Evolutionary conservation across 1,284 basidiomycete species (phyloP).

Genomic region (Somion occarium): DNA sequence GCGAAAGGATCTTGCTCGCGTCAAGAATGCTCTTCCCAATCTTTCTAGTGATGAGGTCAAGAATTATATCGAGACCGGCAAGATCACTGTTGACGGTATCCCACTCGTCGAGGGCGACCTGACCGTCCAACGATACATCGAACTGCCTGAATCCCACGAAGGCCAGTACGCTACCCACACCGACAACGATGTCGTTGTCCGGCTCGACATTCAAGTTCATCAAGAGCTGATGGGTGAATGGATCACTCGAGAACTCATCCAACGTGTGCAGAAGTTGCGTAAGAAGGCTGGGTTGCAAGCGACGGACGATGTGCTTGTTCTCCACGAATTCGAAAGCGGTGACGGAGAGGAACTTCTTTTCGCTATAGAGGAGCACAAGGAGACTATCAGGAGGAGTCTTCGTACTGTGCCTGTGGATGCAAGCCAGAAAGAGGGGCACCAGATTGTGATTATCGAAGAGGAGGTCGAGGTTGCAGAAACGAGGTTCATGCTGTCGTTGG

Average conservation of each 20-base stretch:
- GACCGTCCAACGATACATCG: slow-evolving; percentile 87
- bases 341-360: slow-evolving; percentile 60
- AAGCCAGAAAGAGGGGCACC: slow-evolving; percentile 44
- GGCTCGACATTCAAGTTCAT: slow-evolving; percentile 86
- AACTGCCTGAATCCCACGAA: slow-evolving; percentile 58
- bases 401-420: slow-evolving; percentile 67
- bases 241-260: slow-evolving; percentile 86
- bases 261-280: slow-evolving; percentile 92
- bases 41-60: slow-evolving; percentile 86
- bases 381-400: slow-evolving; percentile 75
- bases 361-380: slow-evolving; percentile 70
- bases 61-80: slow-evolving; percentile 71
- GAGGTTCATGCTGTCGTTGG: slow-evolving; percentile 72
- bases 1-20: slow-evolving; percentile 88
- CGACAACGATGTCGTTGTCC: slow-evolving; percentile 92
- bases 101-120: slow-evolving; percentile 88
- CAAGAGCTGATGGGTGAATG: slow-evolving; percentile 87
- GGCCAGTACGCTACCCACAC: slow-evolving; percentile 81
- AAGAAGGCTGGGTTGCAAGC: slow-evolving; percentile 95
- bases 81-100: slow-evolving; percentile 87
- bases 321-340: slow-evolving; percentile 78
- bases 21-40: slow-evolving; percentile 83
- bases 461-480: slow-evolving; percentile 85
- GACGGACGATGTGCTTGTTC: slow-evolving; percentile 91
- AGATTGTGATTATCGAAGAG: slow-evolving; percentile 68